Conservation (phyloP, 148 eudicot genomes). For the Vaccinium darrowii region DNA sequence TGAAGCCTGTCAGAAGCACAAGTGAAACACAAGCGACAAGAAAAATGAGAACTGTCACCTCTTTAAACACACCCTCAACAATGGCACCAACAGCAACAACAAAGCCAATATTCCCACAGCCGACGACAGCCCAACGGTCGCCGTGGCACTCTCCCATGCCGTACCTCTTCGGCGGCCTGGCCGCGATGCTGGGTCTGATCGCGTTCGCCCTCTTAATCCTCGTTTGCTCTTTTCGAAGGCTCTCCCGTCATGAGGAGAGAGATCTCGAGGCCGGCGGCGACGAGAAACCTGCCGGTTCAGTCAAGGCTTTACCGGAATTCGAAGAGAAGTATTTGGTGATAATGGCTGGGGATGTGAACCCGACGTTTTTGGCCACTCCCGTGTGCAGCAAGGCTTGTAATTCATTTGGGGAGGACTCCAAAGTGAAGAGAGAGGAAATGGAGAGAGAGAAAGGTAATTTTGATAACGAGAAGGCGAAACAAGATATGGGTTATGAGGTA, state of each 20-base stretch:
- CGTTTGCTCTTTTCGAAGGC: slow-evolving; percentile 69
- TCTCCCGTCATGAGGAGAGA: slow-evolving; percentile 30
- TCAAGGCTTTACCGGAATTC: slow-evolving; percentile 21
- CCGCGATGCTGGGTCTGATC: slow-evolving; percentile 73
- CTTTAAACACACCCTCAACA: not conserved
- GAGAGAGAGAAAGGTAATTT: not conserved
- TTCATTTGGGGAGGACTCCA: slow-evolving; percentile 22
- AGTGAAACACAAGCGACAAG: not conserved
- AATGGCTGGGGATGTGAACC: slow-evolving; percentile 64
- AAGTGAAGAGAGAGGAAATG: slow-evolving; percentile 1
- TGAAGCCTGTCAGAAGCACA: not conserved
- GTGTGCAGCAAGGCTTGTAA: slow-evolving; percentile 21
- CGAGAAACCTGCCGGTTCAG: not conserved
- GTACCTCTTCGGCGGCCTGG: slow-evolving; percentile 75
- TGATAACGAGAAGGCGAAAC: not conserved
- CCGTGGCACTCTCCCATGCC: slow-evolving; percentile 87
- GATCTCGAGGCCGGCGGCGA: slow-evolving; percentile 43
- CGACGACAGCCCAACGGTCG: slow-evolving; percentile 29
- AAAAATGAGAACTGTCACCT: not conserved
- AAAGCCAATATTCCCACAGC: slow-evolving; percentile 13
- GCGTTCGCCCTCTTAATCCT: slow-evolving; percentile 72
- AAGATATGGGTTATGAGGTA: not conserved
- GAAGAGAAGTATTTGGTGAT: slow-evolving; percentile 51
- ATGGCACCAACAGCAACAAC: not conserved
- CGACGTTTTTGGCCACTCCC: slow-evolving; percentile 64